These are phyloP conservation scores for Closterium sp. DNA, from an alignment of 139 green algal genomes.

Conservation along the genomic window DNA sequence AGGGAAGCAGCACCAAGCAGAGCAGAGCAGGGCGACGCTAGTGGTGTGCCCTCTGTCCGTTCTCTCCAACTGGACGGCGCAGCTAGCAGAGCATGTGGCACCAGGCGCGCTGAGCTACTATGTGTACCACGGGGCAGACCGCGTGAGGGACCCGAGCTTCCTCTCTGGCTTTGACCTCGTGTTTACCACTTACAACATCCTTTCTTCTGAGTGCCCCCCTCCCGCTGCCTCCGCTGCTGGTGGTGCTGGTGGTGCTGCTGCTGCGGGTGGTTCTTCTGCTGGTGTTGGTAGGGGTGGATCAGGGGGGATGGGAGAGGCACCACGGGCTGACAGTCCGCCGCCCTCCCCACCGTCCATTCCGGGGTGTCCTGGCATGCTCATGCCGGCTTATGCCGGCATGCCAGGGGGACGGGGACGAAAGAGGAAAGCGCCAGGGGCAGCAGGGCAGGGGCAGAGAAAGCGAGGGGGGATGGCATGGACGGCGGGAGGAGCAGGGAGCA, in stretches of 20 bases:
- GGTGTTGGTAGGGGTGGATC: not conserved
- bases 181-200: conserved; percentile 24
- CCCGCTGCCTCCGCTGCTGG: not conserved
- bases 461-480: not conserved
- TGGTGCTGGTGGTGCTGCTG: too few species aligned
- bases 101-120: conserved; percentile 54
- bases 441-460: not conserved
- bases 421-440: not conserved
- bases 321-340: not conserved
- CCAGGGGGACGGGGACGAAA: not conserved
- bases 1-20: too few species aligned
- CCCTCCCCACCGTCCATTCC: not conserved
- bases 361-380: not conserved
- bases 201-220: conserved; percentile 1
- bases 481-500: not conserved
- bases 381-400: not conserved
- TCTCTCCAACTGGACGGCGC: conserved; percentile 65
- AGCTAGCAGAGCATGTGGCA: conserved; percentile 66
- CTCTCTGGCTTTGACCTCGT: conserved; percentile 16
- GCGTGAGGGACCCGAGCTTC: conserved; percentile 49
- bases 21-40: conserved; percentile 54
- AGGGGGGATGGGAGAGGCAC: not conserved
- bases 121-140: conserved; percentile 16
- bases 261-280: not conserved
- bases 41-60: conserved; percentile 71